phyloP scores from a whole-genome alignment of 2,329 filamentous ascomycete genomes.

The Colletotrichum tropicicola region DNA sequence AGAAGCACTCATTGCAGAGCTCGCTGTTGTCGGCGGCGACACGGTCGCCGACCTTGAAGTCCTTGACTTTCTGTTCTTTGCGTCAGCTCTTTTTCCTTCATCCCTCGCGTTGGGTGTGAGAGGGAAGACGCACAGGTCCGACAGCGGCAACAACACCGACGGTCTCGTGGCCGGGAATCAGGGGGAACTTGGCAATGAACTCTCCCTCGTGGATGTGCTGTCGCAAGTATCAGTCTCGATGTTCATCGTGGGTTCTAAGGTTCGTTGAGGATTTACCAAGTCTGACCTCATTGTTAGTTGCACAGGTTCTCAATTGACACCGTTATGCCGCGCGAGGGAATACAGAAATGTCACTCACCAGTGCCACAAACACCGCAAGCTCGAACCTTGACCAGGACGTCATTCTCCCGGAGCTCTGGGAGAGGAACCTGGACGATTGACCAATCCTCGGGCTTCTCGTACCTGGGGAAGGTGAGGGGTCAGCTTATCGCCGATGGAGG shows the following conservation, averaged over 20 bases:
- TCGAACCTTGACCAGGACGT: conserved; percentile 73
- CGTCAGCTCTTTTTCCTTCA: neutral
- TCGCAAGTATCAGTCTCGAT: conserved; percentile 25
- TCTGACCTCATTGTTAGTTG: conserved; percentile 40
- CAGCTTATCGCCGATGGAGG: conserved; percentile 30
- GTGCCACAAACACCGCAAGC: conserved; percentile 71
- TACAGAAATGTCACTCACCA: conserved; percentile 49
- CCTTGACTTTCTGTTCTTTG: conserved; percentile 59
- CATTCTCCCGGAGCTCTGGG: conserved; percentile 66
- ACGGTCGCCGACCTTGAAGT: conserved; percentile 68
- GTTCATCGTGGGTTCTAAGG: neutral
- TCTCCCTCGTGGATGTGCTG: conserved; percentile 74
- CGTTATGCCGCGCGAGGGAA: neutral
- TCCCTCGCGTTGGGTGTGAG: neutral
- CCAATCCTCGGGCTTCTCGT: conserved; percentile 70
- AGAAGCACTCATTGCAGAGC: conserved; percentile 77
- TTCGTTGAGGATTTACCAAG: conserved; percentile 39
- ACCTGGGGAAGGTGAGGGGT: conserved; percentile 45
- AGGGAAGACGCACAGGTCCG: conserved; percentile 46
- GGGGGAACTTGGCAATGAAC: conserved; percentile 70
- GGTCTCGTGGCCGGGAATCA: conserved; percentile 75
- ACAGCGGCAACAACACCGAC: conserved; percentile 70
- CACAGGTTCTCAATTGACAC: neutral
- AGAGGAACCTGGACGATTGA: conserved; percentile 70
- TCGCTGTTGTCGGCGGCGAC: conserved; percentile 73